Evolutionary conservation across 73 alveolate species (phyloP), one percentile per base, ranked within the genome.

Genomic region (Paramecium pentaurelia): DNA sequence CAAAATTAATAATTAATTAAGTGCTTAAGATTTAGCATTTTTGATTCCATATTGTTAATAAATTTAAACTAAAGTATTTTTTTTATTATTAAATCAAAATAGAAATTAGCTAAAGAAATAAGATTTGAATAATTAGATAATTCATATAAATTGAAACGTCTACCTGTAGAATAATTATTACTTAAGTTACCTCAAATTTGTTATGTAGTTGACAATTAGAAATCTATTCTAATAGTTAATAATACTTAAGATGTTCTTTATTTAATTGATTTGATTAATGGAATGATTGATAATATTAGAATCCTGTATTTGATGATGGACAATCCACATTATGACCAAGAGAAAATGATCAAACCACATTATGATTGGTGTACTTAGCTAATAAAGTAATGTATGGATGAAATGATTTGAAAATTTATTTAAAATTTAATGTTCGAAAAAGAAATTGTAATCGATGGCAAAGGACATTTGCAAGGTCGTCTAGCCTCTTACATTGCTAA

Each of bases 401-500:
- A 64, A 64, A 64, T 64, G 84, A 64, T 64, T 64, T 64, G 84
- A 64, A 64, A 64, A 64, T 64, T 64, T 64, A 64, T 64, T 64
- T 64, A 64, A 64, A 64, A 64, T 64, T 64, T 64, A 89, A 97
- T 97, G 99, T 97, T 97, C 95, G 98, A 96, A 94, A 96, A 95
- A 94, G 97, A 95, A 84, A 93, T 98, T 64, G 98, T 98, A 58
- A 96, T 98, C 49, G 99, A 98, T 94, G 99, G 99, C 93, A 96
- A 97, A 87, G 99, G 99, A 86, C 99, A 98, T 96, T 92, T 98
- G 93, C 92, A 98, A 73, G 99, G 99, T 20, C 97, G 99, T 86
- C 96, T 98, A 77, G 99, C 99, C 20, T 96, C 99, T 8, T 92
- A 94, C 68, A 96, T 98, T 83, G 99, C 99, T 37, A 98, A 98